These are phyloP conservation scores for Moniliella sp. DNA, from an alignment of 1,284 basidiomycete genomes.

Conservation along the genomic window DNA sequence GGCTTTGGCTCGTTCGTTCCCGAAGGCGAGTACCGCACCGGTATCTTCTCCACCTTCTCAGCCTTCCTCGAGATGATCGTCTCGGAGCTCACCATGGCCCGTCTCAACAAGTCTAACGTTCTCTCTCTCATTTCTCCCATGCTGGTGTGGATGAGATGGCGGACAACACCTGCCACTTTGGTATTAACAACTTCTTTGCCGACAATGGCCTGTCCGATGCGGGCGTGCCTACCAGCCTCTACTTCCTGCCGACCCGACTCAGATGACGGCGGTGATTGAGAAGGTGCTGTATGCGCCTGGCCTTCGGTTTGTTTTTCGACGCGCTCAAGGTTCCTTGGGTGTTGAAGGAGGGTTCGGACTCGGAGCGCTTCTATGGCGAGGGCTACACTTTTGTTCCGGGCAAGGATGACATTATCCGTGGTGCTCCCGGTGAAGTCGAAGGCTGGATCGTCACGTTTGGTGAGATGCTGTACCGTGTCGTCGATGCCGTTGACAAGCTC, in stretches of 20 bases:
- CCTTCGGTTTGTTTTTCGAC: slow-evolving; percentile 60
- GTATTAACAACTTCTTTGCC: slow-evolving; percentile 58
- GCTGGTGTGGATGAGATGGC: slow-evolving; percentile 54
- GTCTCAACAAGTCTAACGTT: slow-evolving; percentile 44
- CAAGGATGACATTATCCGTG: slow-evolving; percentile 52
- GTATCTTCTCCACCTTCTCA: slow-evolving; percentile 58
- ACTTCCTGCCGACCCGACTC: slow-evolving; percentile 59
- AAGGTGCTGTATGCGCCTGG: slow-evolving; percentile 59
- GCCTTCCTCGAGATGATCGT: slow-evolving; percentile 70
- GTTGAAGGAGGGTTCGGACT: slow-evolving; percentile 50
- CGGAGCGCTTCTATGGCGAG: slow-evolving; percentile 47
- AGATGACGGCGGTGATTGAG: slow-evolving; percentile 55
- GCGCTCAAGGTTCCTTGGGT: slow-evolving; percentile 61
- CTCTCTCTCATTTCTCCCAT: slow-evolving; percentile 66
- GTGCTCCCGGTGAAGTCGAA: slow-evolving; percentile 47
- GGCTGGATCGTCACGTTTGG: slow-evolving; percentile 46
- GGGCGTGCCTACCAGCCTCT: slow-evolving; percentile 48
- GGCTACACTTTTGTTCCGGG: slow-evolving; percentile 57
- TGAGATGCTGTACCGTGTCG: slow-evolving; percentile 58
- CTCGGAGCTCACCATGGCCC: slow-evolving; percentile 67
- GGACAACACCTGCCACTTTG: slow-evolving; percentile 45
- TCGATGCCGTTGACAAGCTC: slow-evolving; percentile 53
- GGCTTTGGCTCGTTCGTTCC: slow-evolving; percentile 47
- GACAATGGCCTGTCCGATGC: slow-evolving; percentile 61
- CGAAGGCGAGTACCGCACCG: slow-evolving; percentile 7